phyloP scores from a whole-genome alignment of 1,284 basidiomycete genomes.

The Psilocybe mexicana region DNA sequence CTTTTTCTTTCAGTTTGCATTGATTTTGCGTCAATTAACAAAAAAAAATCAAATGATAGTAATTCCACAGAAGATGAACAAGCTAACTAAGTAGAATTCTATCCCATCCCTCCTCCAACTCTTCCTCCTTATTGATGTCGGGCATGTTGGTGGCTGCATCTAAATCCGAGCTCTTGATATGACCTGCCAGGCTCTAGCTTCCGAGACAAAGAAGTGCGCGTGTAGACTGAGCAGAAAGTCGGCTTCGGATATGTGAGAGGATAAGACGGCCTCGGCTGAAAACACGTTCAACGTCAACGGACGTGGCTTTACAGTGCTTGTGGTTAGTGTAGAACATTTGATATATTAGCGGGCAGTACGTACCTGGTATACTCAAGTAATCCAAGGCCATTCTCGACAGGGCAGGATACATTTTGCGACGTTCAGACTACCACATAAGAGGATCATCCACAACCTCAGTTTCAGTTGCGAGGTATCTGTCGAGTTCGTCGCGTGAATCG shows the following conservation, averaged over 20 bases:
- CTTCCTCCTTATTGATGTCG: not conserved
- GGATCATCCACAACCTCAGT: conserved; percentile 21
- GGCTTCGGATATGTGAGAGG: conserved; percentile 18
- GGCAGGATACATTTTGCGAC: conserved; percentile 21
- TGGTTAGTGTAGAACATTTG: not conserved
- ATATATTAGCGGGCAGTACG: not conserved
- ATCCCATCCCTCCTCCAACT: not conserved
- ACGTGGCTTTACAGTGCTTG: conserved; percentile 28
- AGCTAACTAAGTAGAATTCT: not conserved
- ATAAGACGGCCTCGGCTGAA: conserved; percentile 22
- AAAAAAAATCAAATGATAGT: not conserved
- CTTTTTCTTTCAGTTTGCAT: no score
- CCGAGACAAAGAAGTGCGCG: conserved; percentile 20
- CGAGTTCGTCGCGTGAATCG: conserved; percentile 21
- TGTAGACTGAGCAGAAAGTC: conserved; percentile 15
- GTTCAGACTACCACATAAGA: conserved; percentile 33
- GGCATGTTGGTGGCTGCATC: not conserved
- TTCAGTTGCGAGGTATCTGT: conserved; percentile 24
- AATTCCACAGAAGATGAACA: not conserved
- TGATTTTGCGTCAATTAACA: not conserved
- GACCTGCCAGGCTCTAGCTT: conserved; percentile 14
- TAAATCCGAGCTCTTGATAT: conserved; percentile 7
- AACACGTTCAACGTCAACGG: conserved; percentile 21
- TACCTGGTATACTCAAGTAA: conserved; percentile 21
- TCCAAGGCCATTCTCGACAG: conserved; percentile 25